Evolutionary conservation across 345 rosid species (phyloP).

Genomic region (Lumnitzera racemosa): DNA sequence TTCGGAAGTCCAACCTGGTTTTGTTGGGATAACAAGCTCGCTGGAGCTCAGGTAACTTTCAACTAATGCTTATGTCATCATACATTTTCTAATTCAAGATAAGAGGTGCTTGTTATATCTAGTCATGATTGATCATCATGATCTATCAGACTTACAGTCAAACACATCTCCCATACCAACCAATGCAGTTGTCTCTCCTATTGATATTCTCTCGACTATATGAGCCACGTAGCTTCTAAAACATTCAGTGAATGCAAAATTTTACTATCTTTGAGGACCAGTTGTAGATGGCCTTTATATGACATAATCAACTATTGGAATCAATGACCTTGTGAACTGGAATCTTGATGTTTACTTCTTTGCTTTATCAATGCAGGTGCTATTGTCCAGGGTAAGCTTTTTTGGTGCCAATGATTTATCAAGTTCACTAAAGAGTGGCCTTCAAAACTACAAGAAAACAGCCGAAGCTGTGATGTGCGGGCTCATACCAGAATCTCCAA

Average conservation of each 20-base stretch:
- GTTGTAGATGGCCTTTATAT: too few species aligned
- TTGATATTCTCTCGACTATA: too few species aligned
- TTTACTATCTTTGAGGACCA: too few species aligned
- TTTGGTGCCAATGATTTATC: constrained; percentile 51
- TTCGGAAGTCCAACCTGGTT: constrained; percentile 95
- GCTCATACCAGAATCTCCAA: constrained; percentile 78
- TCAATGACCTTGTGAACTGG: not conserved
- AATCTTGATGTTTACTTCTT: not conserved
- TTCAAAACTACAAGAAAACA: constrained; percentile 56
- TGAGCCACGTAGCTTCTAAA: too few species aligned
- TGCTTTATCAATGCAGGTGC: constrained; percentile 39
- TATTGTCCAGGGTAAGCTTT: constrained; percentile 74
- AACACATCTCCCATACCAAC: too few species aligned
- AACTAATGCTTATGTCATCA: not conserved
- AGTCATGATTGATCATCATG: too few species aligned
- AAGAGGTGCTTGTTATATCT: too few species aligned
- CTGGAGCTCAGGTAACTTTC: constrained; percentile 75
- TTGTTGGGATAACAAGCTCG: constrained; percentile 95
- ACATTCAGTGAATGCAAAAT: too few species aligned
- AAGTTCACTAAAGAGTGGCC: constrained; percentile 45
- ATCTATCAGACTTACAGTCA: too few species aligned
- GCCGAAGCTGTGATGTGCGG: constrained; percentile 97
- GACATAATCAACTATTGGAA: too few species aligned
- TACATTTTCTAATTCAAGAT: not conserved
- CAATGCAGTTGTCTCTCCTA: too few species aligned